A percentile compares a stretch with the other conserved stretches of the same genome.
Conservation (phyloP, 2,329 filamentous ascomycete species). For the Claviceps purpurea region DNA sequence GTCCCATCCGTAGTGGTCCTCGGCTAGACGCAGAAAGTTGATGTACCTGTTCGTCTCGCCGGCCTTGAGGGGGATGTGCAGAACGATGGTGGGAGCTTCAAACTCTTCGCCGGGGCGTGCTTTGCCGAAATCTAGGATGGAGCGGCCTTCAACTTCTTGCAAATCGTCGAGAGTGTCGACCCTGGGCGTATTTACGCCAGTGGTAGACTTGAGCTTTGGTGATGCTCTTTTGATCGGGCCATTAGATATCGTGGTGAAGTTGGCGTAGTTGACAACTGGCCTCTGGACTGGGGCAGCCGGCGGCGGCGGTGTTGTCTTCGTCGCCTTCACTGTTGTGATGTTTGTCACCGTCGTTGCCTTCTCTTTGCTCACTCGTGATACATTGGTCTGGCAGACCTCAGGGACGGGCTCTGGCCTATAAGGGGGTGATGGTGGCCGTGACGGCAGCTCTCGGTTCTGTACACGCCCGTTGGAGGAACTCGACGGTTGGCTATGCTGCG, state of each 20-base stretch:
- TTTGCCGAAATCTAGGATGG: conserved; percentile 49
- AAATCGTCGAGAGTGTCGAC: conserved; percentile 36
- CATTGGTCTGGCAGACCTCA: conserved; percentile 15
- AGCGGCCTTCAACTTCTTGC: conserved; percentile 32
- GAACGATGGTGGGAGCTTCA: conserved; percentile 61
- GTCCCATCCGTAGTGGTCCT: conserved; percentile 88
- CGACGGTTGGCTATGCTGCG: conserved; percentile 15
- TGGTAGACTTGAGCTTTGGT: conserved; percentile 32
- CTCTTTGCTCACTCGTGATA: conserved; percentile 26
- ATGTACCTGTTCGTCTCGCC: conserved; percentile 81
- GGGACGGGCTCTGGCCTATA: conserved; percentile 21
- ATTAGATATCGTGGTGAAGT: conserved; percentile 27
- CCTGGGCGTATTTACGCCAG: conserved; percentile 32
- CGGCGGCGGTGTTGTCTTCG: not conserved
- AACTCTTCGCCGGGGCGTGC: conserved; percentile 45
- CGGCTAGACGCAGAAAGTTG: conserved; percentile 88
- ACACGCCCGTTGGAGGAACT: conserved; percentile 17
- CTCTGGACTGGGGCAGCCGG: conserved; percentile 14
- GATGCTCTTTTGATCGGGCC: conserved; percentile 32
- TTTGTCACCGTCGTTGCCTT: conserved; percentile 3
- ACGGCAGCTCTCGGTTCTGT: conserved; percentile 20
- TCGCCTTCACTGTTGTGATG: not conserved
- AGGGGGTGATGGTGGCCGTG: conserved; percentile 30
- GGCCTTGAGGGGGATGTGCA: conserved; percentile 61
- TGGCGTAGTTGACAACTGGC: conserved; percentile 24